phyloP scores from a whole-genome alignment of 2,329 filamentous ascomycete genomes.

The Nectriaceae sp. region DNA sequence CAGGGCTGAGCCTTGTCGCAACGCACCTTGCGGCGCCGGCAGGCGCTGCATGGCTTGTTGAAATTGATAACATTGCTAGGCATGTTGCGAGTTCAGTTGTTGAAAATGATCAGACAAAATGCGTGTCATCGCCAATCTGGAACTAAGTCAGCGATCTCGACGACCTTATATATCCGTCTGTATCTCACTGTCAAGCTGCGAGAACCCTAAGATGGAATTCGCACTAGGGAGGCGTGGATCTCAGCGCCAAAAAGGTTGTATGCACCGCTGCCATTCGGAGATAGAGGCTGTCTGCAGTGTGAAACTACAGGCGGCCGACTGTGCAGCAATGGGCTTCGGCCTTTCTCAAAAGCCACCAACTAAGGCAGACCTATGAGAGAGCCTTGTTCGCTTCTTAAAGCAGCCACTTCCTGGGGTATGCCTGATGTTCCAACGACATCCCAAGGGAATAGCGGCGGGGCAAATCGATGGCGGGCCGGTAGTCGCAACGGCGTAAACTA shows the following conservation, averaged over 20 bases:
- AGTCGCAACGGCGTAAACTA: neutral
- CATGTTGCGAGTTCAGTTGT: constrained; percentile 9
- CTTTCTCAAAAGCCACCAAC: neutral
- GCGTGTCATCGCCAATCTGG: neutral
- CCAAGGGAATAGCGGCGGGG: neutral
- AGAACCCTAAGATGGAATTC: constrained; percentile 1
- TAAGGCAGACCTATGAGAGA: neutral
- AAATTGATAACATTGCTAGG: constrained; percentile 21
- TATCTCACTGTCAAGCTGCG: neutral
- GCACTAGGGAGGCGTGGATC: constrained; percentile 13
- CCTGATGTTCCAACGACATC: neutral
- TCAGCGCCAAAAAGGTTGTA: neutral
- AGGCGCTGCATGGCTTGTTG: constrained; percentile 22
- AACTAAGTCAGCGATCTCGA: neutral
- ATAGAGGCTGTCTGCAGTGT: constrained; percentile 12
- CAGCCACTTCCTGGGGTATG: neutral
- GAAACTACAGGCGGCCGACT: constrained; percentile 2
- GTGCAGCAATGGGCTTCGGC: neutral
- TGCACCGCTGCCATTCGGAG: constrained; percentile 7
- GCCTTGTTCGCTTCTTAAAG: neutral
- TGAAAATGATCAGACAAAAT: constrained; percentile 1
- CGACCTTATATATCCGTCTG: constrained; percentile 12
- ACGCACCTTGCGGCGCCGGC: constrained; percentile 18
- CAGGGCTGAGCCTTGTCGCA: constrained; percentile 21
- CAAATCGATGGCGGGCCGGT: neutral